phyloP scores from a whole-genome alignment of 129 eudicot species.

The Centella asiatica region DNA sequence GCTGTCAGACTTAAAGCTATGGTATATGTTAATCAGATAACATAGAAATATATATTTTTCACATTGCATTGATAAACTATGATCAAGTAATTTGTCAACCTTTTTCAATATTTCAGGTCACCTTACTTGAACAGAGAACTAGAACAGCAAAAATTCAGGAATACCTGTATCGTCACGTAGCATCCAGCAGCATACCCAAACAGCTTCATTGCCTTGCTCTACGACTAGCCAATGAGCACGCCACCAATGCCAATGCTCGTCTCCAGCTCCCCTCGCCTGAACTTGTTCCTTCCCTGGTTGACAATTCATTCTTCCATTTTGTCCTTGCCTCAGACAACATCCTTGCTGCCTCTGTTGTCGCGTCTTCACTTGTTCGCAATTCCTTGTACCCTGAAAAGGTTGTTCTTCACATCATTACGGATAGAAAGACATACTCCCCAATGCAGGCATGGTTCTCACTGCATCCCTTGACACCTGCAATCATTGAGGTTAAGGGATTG shows the following conservation, averaged over 20 bases:
- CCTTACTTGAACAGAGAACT: slow-evolving; percentile 75
- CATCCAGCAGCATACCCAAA: slow-evolving; percentile 90
- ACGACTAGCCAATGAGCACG: slow-evolving; percentile 71
- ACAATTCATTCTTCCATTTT: slow-evolving; percentile 79
- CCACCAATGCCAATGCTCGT: slow-evolving; percentile 72
- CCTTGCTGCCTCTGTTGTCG: slow-evolving; percentile 90
- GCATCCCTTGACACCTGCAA: slow-evolving; percentile 70
- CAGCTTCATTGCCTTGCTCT: slow-evolving; percentile 78
- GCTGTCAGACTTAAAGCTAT: slow-evolving; percentile 75
- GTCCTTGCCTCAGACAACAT: slow-evolving; percentile 91
- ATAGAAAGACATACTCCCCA: slow-evolving; percentile 67
- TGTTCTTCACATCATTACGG: slow-evolving; percentile 79
- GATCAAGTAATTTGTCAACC: background rate
- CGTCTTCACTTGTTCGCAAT: slow-evolving; percentile 64
- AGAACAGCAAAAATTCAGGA: slow-evolving; percentile 89
- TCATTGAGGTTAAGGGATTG: slow-evolving; percentile 71
- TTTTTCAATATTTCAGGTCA: slow-evolving; percentile 37
- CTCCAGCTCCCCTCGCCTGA: slow-evolving; percentile 80
- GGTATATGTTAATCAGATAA: slow-evolving; percentile 29
- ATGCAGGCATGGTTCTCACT: slow-evolving; percentile 98
- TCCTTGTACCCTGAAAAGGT: slow-evolving; percentile 64
- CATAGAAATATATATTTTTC: background rate
- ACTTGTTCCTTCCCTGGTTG: slow-evolving; percentile 68
- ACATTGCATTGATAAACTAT: background rate
- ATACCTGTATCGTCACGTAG: slow-evolving; percentile 89